Percentiles rank a stretch among this genome's conserved stretches.
phyloP scores from a whole-genome alignment of 768 basidiomycete species.

The Leccinum longicurvipes region DNA sequence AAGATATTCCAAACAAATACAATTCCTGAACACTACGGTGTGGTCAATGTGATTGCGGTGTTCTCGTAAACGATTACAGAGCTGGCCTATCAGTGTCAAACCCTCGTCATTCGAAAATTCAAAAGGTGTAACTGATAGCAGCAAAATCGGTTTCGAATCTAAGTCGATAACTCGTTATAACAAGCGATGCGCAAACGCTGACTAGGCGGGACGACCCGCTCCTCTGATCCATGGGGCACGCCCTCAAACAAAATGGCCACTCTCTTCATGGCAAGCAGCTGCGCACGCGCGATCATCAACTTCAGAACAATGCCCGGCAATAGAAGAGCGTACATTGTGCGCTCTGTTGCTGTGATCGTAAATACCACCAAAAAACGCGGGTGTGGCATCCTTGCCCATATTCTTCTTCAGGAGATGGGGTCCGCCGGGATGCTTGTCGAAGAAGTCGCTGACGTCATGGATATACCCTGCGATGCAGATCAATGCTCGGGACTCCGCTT shows the following conservation, averaged over 20 bases:
- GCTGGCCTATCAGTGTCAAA: no score
- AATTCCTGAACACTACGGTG: no score
- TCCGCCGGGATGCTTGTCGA: constrained; percentile 88
- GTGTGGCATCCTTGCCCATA: constrained; percentile 86
- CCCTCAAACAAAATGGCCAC: constrained; percentile 8
- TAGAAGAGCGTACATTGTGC: constrained; percentile 57
- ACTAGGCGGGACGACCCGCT: constrained; percentile 3
- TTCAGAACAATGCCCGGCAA: not conserved
- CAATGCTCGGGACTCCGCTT: constrained; percentile 72
- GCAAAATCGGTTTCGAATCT: not conserved
- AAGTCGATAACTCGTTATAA: not conserved
- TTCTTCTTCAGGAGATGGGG: constrained; percentile 75
- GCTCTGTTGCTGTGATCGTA: constrained; percentile 83
- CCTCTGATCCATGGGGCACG: constrained; percentile 6
- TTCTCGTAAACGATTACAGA: no score
- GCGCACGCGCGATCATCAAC: not conserved
- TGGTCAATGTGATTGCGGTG: no score
- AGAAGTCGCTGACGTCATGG: constrained; percentile 76
- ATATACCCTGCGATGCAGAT: constrained; percentile 87
- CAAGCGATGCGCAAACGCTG: constrained; percentile 6
- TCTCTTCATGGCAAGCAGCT: constrained; percentile 13
- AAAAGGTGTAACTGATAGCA: not conserved
- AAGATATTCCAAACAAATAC: no score
- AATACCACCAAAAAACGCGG: constrained; percentile 88
- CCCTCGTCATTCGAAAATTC: no score